These are phyloP conservation scores for Alternaria burnsii DNA, from an alignment of 2,329 filamentous ascomycete species.

Conservation along the genomic window DNA sequence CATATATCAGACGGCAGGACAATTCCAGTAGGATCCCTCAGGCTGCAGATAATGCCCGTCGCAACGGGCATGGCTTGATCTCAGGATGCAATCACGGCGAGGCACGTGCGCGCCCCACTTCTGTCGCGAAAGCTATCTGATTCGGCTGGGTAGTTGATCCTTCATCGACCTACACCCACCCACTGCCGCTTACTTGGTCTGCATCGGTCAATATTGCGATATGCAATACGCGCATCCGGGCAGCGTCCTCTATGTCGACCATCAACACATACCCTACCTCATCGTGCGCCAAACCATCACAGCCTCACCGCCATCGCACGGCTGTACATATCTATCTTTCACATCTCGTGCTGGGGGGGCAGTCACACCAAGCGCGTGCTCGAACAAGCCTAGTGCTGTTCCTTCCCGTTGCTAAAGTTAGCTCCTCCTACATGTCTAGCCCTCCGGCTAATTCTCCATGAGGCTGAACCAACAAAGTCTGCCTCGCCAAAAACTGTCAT, in stretches of 20 bases:
- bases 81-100: constrained; percentile 4
- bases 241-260: neutral
- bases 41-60: constrained; percentile 19
- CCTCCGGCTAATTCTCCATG: constrained; percentile 13
- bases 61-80: constrained; percentile 20
- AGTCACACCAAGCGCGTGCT: constrained; percentile 3
- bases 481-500: constrained; percentile 29
- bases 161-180: neutral
- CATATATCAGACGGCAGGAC: constrained; percentile 11
- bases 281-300: neutral
- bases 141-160: constrained; percentile 1
- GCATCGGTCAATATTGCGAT: constrained; percentile 11
- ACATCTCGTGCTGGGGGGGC: constrained; percentile 18
- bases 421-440: constrained; percentile 10
- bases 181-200: constrained; percentile 10
- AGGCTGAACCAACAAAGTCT: constrained; percentile 23
- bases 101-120: constrained; percentile 11
- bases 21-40: constrained; percentile 8
- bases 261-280: neutral
- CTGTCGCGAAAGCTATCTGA: constrained; percentile 4
- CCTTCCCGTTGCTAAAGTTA: constrained; percentile 26
- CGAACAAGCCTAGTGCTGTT: constrained; percentile 7
- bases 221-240: neutral
- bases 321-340: constrained; percentile 11
- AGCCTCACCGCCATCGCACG: constrained; percentile 12